Evolutionary conservation across 2,329 filamentous ascomycete species (phyloP).

Genomic region (Fusarium albidum): DNA sequence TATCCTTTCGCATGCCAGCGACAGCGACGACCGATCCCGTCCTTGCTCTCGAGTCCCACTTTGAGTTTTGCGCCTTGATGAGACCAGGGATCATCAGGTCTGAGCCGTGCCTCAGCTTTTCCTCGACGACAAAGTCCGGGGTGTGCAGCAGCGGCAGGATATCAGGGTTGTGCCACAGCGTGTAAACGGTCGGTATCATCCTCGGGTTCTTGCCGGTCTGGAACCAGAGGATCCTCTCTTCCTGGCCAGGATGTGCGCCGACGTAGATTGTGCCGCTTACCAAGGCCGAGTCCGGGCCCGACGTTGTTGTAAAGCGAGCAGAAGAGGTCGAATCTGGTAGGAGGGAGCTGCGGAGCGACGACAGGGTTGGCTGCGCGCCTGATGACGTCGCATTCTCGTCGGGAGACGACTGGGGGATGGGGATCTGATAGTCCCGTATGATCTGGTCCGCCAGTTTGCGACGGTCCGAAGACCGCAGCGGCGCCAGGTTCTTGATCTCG

Average conservation of each 20-base stretch:
- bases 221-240: conserved; percentile 37
- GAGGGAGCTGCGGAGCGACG: conserved; percentile 32
- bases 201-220: conserved; percentile 32
- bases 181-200: conserved; percentile 37
- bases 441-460: conserved; percentile 36
- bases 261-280: conserved; percentile 29
- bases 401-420: conserved; percentile 20
- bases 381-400: conserved; percentile 25
- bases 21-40: conserved; percentile 34
- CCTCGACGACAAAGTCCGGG: conserved; percentile 35
- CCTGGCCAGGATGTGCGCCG: conserved; percentile 25
- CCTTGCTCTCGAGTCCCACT: conserved; percentile 30
- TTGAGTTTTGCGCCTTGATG: conserved; percentile 19
- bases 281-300: conserved; percentile 17
- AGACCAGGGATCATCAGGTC: conserved; percentile 36
- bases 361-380: conserved; percentile 17
- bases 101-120: conserved; percentile 32
- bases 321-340: conserved; percentile 34
- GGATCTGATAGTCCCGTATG: conserved; percentile 34
- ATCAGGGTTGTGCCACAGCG: conserved; percentile 34
- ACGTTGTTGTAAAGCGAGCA: conserved; percentile 32
- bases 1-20: conserved; percentile 30
- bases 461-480: conserved; percentile 35
- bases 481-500: conserved; percentile 35
- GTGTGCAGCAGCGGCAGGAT: conserved; percentile 34